Percentiles rank a stretch among this genome's conserved stretches.
phyloP scores from a whole-genome alignment of 306 rosid genomes.

The Casuarina cunninghamiana region DNA sequence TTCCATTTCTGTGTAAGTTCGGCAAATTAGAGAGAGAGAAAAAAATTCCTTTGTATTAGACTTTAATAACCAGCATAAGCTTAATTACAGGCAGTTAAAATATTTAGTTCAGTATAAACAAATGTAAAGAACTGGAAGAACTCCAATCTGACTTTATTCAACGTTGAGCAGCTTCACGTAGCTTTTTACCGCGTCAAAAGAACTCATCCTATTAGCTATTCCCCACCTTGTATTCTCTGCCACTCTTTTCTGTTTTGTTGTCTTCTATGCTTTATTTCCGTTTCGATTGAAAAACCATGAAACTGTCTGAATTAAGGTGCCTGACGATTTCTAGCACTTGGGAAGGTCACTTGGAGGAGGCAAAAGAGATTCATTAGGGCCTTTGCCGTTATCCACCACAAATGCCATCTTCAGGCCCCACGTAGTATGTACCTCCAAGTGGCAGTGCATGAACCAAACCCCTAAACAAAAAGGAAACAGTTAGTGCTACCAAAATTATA shows the following conservation, averaged over 20 bases:
- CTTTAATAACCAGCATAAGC: neutral
- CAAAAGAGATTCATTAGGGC: constrained; percentile 61
- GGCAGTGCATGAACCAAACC: constrained; percentile 88
- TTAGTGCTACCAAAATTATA: neutral
- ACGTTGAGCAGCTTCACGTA: neutral
- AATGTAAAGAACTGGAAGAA: neutral
- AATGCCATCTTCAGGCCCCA: constrained; percentile 94
- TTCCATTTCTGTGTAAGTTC: neutral
- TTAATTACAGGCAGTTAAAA: neutral
- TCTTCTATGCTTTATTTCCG: neutral
- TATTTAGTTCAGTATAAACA: neutral
- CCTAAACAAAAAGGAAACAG: constrained; percentile 37
- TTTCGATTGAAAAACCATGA: neutral
- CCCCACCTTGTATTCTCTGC: neutral
- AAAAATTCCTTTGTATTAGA: neutral
- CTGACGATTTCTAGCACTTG: constrained; percentile 44
- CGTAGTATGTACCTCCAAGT: constrained; percentile 83
- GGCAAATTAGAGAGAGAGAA: too few relatives aligned
- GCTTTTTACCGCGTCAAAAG: neutral
- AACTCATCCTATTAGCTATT: neutral
- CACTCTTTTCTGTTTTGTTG: neutral
- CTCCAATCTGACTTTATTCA: neutral
- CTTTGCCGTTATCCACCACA: constrained; percentile 78
- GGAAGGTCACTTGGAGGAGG: constrained; percentile 84
- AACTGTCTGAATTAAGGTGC: neutral